Evolutionary conservation across 2,329 filamentous ascomycete species (phyloP), one percentile per base, ranked within the genome.

Genomic region (Fusarium hostae): DNA sequence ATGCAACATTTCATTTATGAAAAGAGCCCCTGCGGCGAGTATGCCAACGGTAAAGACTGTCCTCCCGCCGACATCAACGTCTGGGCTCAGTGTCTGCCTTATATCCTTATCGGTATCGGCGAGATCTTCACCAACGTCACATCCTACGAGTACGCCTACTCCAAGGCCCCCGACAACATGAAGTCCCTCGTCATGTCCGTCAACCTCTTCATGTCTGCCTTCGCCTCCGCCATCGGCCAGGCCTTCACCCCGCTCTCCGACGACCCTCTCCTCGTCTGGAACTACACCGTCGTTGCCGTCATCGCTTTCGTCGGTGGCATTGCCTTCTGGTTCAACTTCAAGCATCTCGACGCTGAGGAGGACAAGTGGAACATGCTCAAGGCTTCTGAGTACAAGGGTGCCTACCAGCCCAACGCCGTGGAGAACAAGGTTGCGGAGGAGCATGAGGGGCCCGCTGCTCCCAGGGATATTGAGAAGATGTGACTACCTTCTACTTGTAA

Each of bases 141-240:
- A 20, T 90, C 89, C 3, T 88, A 92, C 71, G 92, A 94, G 78
- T 94, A 93, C 71, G 92, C 92, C 37, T 94, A 90, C 83, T 91
- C 90, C 79, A 93, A 94, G 81, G 91, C 92, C 0, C 92, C 92
- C 30, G 89, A 87, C 76, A 94, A 94, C 83, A 95, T 95, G 92
- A 90, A 91, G 72, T 92, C 90, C 3, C 85, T 94, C n/a, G 91
- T 95, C 75, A 86, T 88, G 80, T 88, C 88, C 24, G 84, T 94
- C 75, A 90, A 90, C 77, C 85, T 94, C 41, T 90, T 92, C 83
- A 93, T 89, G 86, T 90, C 85, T 34, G 92, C 91, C 63, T 85
- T 94, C 72, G 89, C 90, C 2, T 85, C 90, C 34, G 91, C 92
- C 39, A 82, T 94, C 54, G 91, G 90, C n/a, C 89, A 93, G 82